These are phyloP conservation scores for Leishmania lainsoni DNA, from an alignment of 208 protist species.

Conservation along the genomic window DNA sequence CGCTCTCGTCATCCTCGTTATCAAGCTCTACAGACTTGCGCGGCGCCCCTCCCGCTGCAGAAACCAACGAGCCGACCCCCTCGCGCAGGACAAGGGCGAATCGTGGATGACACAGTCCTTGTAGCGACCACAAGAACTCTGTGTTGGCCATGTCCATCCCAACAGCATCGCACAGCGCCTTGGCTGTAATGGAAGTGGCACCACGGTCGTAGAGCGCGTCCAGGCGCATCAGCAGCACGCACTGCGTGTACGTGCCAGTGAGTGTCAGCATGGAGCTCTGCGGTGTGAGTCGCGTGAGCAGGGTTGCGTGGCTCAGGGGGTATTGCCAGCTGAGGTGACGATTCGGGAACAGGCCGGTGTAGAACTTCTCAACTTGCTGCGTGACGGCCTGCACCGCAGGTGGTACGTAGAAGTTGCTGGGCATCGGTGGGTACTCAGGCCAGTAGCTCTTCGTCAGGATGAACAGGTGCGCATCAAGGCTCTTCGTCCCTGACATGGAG, in stretches of 20 bases:
- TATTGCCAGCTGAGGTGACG: constrained; percentile 92
- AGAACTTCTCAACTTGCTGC: constrained; percentile 82
- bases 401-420: constrained; percentile 41
- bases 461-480: constrained; percentile 67
- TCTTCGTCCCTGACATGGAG: constrained; percentile 19
- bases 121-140: constrained; percentile 48
- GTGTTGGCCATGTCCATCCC: constrained; percentile 58
- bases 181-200: constrained; percentile 44
- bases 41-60: neutral
- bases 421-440: constrained; percentile 66
- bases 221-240: constrained; percentile 88
- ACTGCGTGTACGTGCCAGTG: constrained; percentile 91
- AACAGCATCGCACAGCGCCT: constrained; percentile 56
- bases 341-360: constrained; percentile 69
- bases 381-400: constrained; percentile 45
- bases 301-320: constrained; percentile 66
- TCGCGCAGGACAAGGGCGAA: constrained; percentile 49
- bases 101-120: constrained; percentile 56
- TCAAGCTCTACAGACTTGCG: neutral
- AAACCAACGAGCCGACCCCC: neutral
- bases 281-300: constrained; percentile 48
- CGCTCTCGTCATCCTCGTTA: constrained; percentile 10
- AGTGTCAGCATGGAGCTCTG: constrained; percentile 65
- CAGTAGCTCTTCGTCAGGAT: constrained; percentile 93
- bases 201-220: constrained; percentile 67